Percentiles rank a stretch among this genome's conserved stretches.
Evolutionary conservation across 768 basidiomycete species (phyloP).

Genomic region (Phaffia tasmanica): DNA sequence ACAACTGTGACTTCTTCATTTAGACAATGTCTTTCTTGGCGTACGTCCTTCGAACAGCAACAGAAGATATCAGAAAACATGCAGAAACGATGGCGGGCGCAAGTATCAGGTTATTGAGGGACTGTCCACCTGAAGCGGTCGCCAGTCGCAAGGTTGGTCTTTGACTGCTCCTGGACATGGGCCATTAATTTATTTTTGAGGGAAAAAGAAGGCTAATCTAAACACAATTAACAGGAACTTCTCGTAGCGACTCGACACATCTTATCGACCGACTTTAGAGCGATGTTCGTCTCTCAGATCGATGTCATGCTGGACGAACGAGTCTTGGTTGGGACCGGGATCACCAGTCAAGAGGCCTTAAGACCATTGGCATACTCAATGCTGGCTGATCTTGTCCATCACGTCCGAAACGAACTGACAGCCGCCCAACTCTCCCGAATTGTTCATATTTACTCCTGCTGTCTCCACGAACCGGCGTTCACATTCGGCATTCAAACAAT

Average conservation of each 20-base stretch:
- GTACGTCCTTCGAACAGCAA: constrained; percentile 64
- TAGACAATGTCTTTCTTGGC: constrained; percentile 87
- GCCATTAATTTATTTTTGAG: no score
- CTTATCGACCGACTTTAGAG: constrained; percentile 62
- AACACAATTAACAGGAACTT: constrained; percentile 52
- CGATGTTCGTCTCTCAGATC: constrained; percentile 65
- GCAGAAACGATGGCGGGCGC: constrained; percentile 69
- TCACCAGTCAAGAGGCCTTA: constrained; percentile 74
- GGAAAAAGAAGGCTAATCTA: no score
- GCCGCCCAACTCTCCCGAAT: constrained; percentile 63
- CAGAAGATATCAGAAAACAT: constrained; percentile 58
- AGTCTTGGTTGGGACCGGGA: constrained; percentile 71
- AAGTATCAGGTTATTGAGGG: constrained; percentile 77
- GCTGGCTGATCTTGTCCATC: constrained; percentile 85
- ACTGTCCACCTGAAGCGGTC: constrained; percentile 79
- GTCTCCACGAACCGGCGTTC: constrained; percentile 78
- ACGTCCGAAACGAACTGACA: constrained; percentile 70
- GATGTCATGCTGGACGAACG: constrained; percentile 84
- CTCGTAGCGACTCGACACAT: constrained; percentile 88
- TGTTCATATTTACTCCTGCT: constrained; percentile 70
- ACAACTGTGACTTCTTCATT: neutral
- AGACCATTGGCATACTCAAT: constrained; percentile 74
- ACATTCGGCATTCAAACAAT: constrained; percentile 72
- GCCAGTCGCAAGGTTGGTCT: constrained; percentile 58
- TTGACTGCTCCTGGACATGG: neutral